Base-by-base conservation (phyloP, 2,329 filamentous ascomycete genomes). In the Diaporthe vexans region DNA sequence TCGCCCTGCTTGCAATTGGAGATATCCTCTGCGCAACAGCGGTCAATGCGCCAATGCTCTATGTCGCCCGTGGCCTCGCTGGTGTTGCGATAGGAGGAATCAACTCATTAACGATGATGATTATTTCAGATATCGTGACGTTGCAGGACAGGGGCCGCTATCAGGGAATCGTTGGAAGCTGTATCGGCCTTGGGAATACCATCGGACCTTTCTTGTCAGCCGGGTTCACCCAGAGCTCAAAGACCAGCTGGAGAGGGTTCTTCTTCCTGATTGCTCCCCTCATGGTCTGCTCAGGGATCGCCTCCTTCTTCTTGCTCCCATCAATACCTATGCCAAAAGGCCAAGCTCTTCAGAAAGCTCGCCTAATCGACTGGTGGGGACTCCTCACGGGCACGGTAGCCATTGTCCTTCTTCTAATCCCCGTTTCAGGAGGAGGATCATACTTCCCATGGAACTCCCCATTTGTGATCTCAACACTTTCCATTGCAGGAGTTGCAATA, bases 401-500 rank as follows among this genome's bases (percentile, higher is more conserved):
- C 0, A 86, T 90, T 33, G 84, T 91, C n/a, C 82, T 90, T 13
- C 77, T 91, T 6, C 82, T 91, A 26, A 89, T 91, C 52, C 89
- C 89, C 0, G 85, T 91, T 11, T 90, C 89, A 3, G 88, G 88
- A 2, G 88, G 87, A 48, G 88, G 87, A 0, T 85, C 86, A 0
- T 88, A 89, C 72, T 90, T 89, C 72, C 80, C 83, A 8, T 90
- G 88, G 88, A 78, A 84, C 56, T 88, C 86, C 4, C 81, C 88
- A 0, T 85, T 90, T 84, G 86, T 90, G 3, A 89, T 91, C n/a
- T 84, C 86, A 19, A 89, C 91, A 88, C 81, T 91, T 15, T 81
- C 82, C 0, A 80, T 90, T 13, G 88, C 88, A 24, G 81, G 81
- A 0, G 79, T 86, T n/a, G 85, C 83, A 17, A 78, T 86, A 48